These are phyloP conservation scores for Dalbergia cultrata DNA, from an alignment of 306 rosid genomes.

Conservation along the genomic window DNA sequence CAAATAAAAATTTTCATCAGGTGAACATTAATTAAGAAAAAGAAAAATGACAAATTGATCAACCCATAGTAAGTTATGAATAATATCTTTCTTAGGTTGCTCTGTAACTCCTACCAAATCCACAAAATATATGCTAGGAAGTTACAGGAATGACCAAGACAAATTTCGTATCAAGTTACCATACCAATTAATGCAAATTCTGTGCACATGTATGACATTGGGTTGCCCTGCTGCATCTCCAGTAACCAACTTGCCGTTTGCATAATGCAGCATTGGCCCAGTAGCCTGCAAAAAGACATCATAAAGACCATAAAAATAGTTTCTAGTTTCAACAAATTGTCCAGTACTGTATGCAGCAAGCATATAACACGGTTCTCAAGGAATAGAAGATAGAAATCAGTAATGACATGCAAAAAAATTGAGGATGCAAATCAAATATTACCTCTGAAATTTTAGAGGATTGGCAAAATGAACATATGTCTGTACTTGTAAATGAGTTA, in stretches of 20 bases:
- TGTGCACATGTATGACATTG: conserved; percentile 82
- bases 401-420: conserved; percentile 13
- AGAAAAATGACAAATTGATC: neutral
- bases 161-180: neutral
- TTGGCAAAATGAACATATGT: conserved; percentile 86
- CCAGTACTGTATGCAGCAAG: conserved; percentile 6
- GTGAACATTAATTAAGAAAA: neutral
- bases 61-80: neutral
- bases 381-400: neutral
- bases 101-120: neutral
- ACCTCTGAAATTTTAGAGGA: conserved; percentile 78
- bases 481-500: conserved; percentile 40
- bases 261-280: conserved; percentile 84
- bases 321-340: conserved; percentile 9
- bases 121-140: neutral
- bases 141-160: neutral
- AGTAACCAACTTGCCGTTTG: conserved; percentile 59
- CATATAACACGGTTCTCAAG: conserved; percentile 20
- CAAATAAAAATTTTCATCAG: conserved; percentile 7
- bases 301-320: conserved; percentile 9
- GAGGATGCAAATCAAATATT: conserved; percentile 19
- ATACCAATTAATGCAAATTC: conserved; percentile 82
- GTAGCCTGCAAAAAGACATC: conserved; percentile 61
- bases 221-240: conserved; percentile 69
- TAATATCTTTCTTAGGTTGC: neutral